Evolutionary conservation across 1,284 basidiomycete species (phyloP), one percentile per base, ranked within the genome.

Genomic region (Trichosporon sp.): DNA sequence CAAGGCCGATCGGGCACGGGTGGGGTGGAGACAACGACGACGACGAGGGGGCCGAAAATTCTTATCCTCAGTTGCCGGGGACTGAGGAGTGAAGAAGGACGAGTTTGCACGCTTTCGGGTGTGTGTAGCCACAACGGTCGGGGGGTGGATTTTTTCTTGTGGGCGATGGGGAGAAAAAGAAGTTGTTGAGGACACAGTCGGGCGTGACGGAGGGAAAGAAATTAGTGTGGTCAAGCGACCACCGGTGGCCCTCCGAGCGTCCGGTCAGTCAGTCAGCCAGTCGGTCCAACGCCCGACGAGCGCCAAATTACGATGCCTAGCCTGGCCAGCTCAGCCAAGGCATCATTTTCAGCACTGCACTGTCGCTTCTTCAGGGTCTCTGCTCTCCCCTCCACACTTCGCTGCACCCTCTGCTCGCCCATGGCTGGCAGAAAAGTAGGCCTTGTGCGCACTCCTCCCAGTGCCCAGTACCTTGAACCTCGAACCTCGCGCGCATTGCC

Each of bases 41-140:
- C 13, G 16, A 14, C 16, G n/a, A 19, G 37, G 27, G 27, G 16
- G 25, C 16, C 25, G 49, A 54, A 54, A 54, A 29, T 54, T 54
- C 49, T 54, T 54, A 29, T 54, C 49, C 49, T 54, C 49, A 54
- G 49, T 29, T 54, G 49, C 49, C 49, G 49, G 49, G 49, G 49
- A 54, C 49, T 54, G 49, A 54, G 49, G 49, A 54, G 49, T 16
- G 49, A 54, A 54, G 49, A 54, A 54, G 25, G 49, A 27, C n/a
- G 49, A 16, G 4, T 9, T n/a, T 8, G 46, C 46, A 52, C 33
- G 23, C 16, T 25, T 14, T 54, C 27, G 49, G 49, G 49, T 54
- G 49, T 54, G 49, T 54, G 49, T 54, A 54, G 49, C 49, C 49
- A 54, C 49, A 54, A 54, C 49, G 49, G 49, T 54, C 49, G 49